A percentile compares a stretch with the other conserved stretches of the same genome.
Conservation (phyloP, 2,329 filamentous ascomycete genomes). For the Botrytis paeoniae region DNA sequence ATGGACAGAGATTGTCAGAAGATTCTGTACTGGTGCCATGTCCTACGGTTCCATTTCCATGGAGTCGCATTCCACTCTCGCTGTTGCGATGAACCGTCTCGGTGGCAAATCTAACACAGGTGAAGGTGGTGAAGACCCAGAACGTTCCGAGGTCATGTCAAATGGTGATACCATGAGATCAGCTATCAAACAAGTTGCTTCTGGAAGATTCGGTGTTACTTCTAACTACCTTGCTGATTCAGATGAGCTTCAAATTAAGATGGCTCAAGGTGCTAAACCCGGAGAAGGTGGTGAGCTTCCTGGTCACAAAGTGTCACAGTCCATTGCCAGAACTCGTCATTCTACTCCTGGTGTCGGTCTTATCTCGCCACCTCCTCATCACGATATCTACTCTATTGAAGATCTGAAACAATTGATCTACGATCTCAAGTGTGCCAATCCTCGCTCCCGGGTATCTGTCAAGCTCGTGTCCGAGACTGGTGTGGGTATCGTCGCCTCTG, state of each 20-base stretch:
- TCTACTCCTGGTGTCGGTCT: conserved; percentile 94
- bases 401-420: conserved; percentile 98
- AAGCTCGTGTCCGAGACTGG: conserved; percentile 97
- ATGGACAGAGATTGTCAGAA: conserved; percentile 95
- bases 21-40: conserved; percentile 97
- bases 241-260: conserved; percentile 97
- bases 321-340: conserved; percentile 90
- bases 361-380: conserved; percentile 92
- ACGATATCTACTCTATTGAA: conserved; percentile 98
- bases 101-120: conserved; percentile 97
- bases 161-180: conserved; percentile 97
- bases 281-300: conserved; percentile 97
- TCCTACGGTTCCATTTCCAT: conserved; percentile 98
- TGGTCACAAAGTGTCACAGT: conserved; percentile 92
- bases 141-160: conserved; percentile 79
- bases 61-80: conserved; percentile 94
- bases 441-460: conserved; percentile 86
- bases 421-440: conserved; percentile 94
- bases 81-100: conserved; percentile 93
- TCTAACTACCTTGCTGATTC: conserved; percentile 92
- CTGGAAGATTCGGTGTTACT: conserved; percentile 92
- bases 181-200: conserved; percentile 96
- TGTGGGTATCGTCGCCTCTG: conserved; percentile 94
- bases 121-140: conserved; percentile 93
- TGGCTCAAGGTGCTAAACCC: conserved; percentile 97